Conservation (phyloP, 2,329 filamentous ascomycete genomes). For the Tolypocladium guangdongense region DNA sequence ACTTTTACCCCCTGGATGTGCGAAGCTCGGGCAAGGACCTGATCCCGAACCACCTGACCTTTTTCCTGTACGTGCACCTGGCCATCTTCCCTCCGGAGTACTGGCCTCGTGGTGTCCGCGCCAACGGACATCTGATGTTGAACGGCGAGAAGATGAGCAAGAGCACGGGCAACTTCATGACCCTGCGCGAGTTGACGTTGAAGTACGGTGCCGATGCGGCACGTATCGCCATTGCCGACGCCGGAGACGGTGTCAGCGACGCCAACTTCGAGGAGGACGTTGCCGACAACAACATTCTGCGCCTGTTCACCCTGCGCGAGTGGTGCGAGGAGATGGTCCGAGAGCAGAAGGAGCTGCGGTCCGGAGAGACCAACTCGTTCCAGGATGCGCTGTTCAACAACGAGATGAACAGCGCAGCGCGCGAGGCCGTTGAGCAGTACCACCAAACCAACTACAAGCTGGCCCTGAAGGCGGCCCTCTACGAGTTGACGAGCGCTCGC, state of each 20-base stretch:
- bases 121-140: conserved; percentile 86
- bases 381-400: conserved; percentile 88
- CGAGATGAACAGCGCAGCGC: conserved; percentile 77
- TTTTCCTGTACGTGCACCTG: conserved; percentile 88
- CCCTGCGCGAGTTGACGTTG: conserved; percentile 69
- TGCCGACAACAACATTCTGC: conserved; percentile 82
- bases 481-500: conserved; percentile 80
- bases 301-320: conserved; percentile 70
- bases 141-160: conserved; percentile 99
- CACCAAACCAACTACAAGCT: conserved; percentile 64
- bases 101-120: conserved; percentile 78
- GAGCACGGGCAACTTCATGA: conserved; percentile 95
- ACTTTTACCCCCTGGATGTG: conserved; percentile 91
- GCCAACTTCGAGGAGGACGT: conserved; percentile 96
- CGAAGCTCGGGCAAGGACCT: conserved; percentile 86
- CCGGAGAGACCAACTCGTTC: conserved; percentile 64
- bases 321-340: conserved; percentile 83
- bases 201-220: conserved; percentile 95
- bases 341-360: conserved; percentile 58
- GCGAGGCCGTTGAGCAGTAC: conserved; percentile 71
- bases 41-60: conserved; percentile 88
- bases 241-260: conserved; percentile 87
- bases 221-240: conserved; percentile 84
- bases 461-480: conserved; percentile 76
- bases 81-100: conserved; percentile 81